These are phyloP conservation scores for Urtica urens DNA, from an alignment of 306 rosid species.

Conservation along the genomic window DNA sequence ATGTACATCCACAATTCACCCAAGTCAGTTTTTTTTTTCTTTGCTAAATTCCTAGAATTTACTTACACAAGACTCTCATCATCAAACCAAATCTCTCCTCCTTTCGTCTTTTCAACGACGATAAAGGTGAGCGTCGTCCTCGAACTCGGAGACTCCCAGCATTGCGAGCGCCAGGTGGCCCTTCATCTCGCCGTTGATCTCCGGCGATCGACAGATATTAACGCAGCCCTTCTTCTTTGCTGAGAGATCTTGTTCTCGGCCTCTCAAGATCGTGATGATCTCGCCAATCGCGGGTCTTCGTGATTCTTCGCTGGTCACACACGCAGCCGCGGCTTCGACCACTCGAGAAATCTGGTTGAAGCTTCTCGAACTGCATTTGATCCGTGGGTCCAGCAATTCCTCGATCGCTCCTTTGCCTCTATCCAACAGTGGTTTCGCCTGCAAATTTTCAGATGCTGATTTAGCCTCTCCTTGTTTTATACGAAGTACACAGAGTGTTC, in stretches of 20 bases:
- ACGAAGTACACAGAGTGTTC: too few species aligned
- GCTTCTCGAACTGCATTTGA: constrained; percentile 39
- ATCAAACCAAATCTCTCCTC: constrained; percentile 18
- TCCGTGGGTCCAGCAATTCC: constrained; percentile 74
- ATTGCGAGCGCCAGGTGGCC: constrained; percentile 85
- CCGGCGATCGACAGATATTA: constrained; percentile 59
- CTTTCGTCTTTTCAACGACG: constrained; percentile 27
- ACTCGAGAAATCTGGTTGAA: constrained; percentile 62
- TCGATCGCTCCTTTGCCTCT: constrained; percentile 80
- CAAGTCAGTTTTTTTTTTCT: too few species aligned
- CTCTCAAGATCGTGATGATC: constrained; percentile 72
- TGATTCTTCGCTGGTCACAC: constrained; percentile 72
- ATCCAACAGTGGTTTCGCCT: constrained; percentile 84
- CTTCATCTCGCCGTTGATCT: constrained; percentile 63
- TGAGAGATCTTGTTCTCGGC: constrained; percentile 49
- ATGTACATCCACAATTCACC: constrained; percentile 44
- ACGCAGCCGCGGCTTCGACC: constrained; percentile 86
- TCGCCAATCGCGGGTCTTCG: constrained; percentile 68
- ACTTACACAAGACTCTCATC: too few species aligned
- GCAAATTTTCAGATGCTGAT: too few species aligned
- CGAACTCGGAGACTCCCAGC: constrained; percentile 87
- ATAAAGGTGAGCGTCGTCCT: constrained; percentile 63
- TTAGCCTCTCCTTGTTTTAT: too few species aligned
- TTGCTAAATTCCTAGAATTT: constrained; percentile 41
- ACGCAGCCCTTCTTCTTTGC: constrained; percentile 66